A percentile compares a stretch with the other conserved stretches of the same genome.
phyloP scores from a whole-genome alignment of 768 basidiomycete species.

The Mycena capillaripes region DNA sequence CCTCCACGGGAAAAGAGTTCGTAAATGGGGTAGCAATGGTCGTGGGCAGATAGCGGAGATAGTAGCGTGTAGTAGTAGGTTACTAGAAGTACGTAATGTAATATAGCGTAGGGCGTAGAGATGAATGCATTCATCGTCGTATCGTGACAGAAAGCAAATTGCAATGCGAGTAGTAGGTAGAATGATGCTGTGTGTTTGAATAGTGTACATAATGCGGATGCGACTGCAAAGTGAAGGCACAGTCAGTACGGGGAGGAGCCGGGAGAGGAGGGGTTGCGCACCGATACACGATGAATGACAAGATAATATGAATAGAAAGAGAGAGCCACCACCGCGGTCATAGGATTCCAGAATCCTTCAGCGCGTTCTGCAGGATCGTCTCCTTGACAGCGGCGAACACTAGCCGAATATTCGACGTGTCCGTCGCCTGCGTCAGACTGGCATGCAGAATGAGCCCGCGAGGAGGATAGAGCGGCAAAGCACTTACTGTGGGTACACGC shows the following conservation, averaged over 20 bases:
- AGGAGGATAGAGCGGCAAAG: background rate
- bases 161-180: background rate
- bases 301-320: constrained; percentile 24
- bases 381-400: constrained; percentile 94
- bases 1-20: background rate
- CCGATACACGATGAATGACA: constrained; percentile 31
- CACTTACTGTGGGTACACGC: constrained; percentile 71
- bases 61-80: constrained; percentile 1
- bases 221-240: background rate
- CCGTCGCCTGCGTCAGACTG: constrained; percentile 90
- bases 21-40: constrained; percentile 9
- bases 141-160: constrained; percentile 4
- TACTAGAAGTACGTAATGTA: background rate
- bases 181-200: constrained; percentile 29
- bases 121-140: background rate
- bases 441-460: background rate
- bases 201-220: constrained; percentile 32
- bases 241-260: background rate
- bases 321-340: constrained; percentile 37
- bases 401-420: constrained; percentile 85
- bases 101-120: background rate
- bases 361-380: constrained; percentile 91
- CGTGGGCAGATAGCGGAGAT: constrained; percentile 1
- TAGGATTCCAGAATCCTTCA: constrained; percentile 89
- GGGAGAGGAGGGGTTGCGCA: background rate